Evolutionary conservation across 352 stramenopile genomes (phyloP).

Genomic region (Globisporangium okanoganense): DNA sequence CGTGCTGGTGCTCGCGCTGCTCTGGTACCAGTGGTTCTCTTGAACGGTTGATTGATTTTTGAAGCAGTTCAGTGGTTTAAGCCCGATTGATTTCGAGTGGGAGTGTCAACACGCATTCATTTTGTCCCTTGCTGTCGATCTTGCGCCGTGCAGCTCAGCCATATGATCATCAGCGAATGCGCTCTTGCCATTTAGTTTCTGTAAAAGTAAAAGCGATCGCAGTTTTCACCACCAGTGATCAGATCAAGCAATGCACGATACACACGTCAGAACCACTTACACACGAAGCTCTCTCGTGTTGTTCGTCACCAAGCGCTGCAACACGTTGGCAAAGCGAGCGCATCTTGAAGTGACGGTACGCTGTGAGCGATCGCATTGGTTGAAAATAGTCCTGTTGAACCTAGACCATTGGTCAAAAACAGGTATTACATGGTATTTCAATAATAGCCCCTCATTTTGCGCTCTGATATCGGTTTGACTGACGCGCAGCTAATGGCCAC

Average conservation of each 20-base stretch:
- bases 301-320: too few relatives aligned
- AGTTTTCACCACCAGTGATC: too few relatives aligned
- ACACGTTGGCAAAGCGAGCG: too few relatives aligned
- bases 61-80: not conserved
- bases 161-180: too few relatives aligned
- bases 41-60: constrained; percentile 11
- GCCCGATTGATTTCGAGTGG: too few relatives aligned
- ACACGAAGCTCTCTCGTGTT: too few relatives aligned
- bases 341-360: not conserved
- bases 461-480: constrained; percentile 7
- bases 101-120: not conserved
- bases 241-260: too few relatives aligned
- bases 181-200: too few relatives aligned
- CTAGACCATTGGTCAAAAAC: not conserved
- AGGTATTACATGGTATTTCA: not conserved
- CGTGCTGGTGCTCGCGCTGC: constrained; percentile 36
- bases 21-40: constrained; percentile 39
- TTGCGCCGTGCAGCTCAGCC: too few relatives aligned
- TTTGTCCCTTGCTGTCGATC: too few relatives aligned
- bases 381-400: not conserved
- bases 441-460: constrained; percentile 2
- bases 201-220: too few relatives aligned
- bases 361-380: not conserved
- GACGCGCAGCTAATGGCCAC: constrained; percentile 7
- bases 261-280: too few relatives aligned